Evolutionary conservation across 768 basidiomycete species (phyloP).

Genomic region (Pleurotus eryngii): DNA sequence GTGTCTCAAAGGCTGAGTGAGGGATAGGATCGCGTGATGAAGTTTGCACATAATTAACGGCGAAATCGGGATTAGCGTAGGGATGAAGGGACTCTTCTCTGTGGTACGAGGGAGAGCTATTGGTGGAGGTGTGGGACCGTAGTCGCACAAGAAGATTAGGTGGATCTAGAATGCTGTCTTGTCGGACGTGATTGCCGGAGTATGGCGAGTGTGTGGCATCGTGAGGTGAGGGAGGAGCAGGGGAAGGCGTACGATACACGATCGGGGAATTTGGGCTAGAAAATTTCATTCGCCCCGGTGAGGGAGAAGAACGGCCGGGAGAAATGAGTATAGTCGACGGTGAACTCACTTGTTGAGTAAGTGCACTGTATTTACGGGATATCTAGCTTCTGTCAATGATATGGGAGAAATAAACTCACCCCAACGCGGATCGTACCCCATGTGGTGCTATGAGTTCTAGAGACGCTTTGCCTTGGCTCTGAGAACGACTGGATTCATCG

Average conservation of each 20-base stretch:
- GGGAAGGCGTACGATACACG: conserved; percentile 25
- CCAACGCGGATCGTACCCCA: conserved; percentile 50
- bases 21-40: conserved; percentile 22
- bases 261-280: conserved; percentile 26
- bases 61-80: conserved; percentile 78
- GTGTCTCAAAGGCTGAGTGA: conserved; percentile 22
- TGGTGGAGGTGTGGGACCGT: not conserved
- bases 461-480: conserved; percentile 48
- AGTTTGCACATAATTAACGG: conserved; percentile 25
- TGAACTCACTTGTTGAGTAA: conserved; percentile 53
- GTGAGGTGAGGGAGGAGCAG: conserved; percentile 18
- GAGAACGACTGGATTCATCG: conserved; percentile 57
- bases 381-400: conserved; percentile 6
- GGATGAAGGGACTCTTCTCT: conserved; percentile 55
- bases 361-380: conserved; percentile 35
- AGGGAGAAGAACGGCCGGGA: conserved; percentile 20
- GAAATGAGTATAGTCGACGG: conserved; percentile 50
- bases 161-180: conserved; percentile 1
- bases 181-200: conserved; percentile 12
- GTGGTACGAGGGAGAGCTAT: conserved; percentile 18
- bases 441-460: conserved; percentile 56
- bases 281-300: conserved; percentile 38
- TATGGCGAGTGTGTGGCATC: conserved; percentile 17
- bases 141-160: conserved; percentile 2
- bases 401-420: conserved; percentile 43